Evolutionary conservation across 306 rosid genomes (phyloP).

Genomic region (Oxytropis ochrocephala): DNA sequence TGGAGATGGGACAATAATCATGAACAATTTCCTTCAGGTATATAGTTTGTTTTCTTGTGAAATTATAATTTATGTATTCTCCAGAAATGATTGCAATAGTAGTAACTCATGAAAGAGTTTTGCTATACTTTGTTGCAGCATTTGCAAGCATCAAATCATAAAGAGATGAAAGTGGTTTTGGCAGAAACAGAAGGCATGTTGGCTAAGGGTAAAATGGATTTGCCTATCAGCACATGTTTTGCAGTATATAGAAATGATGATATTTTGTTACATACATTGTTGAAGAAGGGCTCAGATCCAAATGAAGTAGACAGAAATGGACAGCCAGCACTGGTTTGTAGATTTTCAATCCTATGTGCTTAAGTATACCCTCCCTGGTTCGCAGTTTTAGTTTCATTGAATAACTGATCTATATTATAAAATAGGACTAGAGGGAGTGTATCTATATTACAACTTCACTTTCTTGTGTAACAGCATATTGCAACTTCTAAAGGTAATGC

Average conservation of each 20-base stretch:
- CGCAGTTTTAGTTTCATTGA: too few species aligned
- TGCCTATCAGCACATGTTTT: constrained; percentile 59
- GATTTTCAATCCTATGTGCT: neutral
- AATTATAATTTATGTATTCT: neutral
- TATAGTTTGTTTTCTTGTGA: neutral
- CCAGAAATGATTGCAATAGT: neutral
- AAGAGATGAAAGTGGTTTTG: constrained; percentile 41
- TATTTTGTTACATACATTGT: constrained; percentile 40
- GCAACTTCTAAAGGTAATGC: constrained; percentile 55
- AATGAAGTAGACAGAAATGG: constrained; percentile 50
- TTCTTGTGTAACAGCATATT: constrained; percentile 46
- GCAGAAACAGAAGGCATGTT: constrained; percentile 50
- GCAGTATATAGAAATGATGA: constrained; percentile 56
- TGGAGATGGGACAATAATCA: constrained; percentile 65
- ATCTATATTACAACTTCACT: neutral
- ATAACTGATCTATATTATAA: too few species aligned
- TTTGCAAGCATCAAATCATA: constrained; percentile 33
- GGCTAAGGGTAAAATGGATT: constrained; percentile 46
- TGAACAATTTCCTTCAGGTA: constrained; percentile 65
- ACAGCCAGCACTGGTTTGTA: constrained; percentile 54
- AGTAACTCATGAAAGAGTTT: neutral
- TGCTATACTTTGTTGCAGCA: constrained; percentile 30
- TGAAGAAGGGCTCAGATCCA: constrained; percentile 57
- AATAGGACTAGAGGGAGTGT: neutral
- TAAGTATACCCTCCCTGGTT: too few species aligned